Evolutionary conservation across 2,329 filamentous ascomycete species (phyloP).

Genomic region (Colletotrichum musicola): DNA sequence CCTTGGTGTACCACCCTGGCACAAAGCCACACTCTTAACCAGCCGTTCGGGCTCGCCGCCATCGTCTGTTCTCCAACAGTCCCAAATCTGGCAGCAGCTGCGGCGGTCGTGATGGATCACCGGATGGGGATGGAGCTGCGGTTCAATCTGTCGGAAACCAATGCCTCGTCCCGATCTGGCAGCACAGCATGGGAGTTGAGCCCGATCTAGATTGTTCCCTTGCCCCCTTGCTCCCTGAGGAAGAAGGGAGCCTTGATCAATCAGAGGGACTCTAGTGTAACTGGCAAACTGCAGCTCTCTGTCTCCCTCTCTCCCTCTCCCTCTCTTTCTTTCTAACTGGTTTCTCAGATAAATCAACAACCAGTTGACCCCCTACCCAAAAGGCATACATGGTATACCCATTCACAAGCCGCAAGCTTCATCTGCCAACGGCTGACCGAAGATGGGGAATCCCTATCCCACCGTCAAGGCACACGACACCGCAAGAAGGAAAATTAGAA

Average conservation of each 20-base stretch:
- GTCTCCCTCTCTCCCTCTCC: background rate
- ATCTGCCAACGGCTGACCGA: conserved; percentile 26
- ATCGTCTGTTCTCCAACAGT: conserved; percentile 15
- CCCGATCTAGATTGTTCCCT: conserved; percentile 19
- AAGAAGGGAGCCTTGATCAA: conserved; percentile 1
- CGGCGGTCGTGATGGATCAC: background rate
- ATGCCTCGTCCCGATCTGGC: conserved; percentile 17
- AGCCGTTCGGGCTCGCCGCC: conserved; percentile 10
- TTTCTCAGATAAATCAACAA: conserved; percentile 7
- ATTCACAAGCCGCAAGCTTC: conserved; percentile 7
- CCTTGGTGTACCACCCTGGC: background rate
- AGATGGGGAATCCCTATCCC: conserved; percentile 15
- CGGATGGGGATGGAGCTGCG: background rate
- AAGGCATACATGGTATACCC: background rate
- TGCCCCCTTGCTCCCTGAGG: conserved; percentile 6
- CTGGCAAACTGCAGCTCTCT: conserved; percentile 10
- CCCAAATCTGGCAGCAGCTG: too few species aligned
- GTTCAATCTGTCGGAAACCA: conserved; percentile 11
- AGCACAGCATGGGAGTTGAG: conserved; percentile 19
- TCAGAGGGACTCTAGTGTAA: background rate
- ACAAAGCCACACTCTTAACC: background rate
- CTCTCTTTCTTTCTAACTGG: too few species aligned
- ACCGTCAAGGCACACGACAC: background rate
- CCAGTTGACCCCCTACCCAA: background rate
- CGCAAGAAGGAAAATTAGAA: background rate